Base-by-base conservation (phyloP, 2,329 filamentous ascomycete species). In the Sporothrix sp. region DNA sequence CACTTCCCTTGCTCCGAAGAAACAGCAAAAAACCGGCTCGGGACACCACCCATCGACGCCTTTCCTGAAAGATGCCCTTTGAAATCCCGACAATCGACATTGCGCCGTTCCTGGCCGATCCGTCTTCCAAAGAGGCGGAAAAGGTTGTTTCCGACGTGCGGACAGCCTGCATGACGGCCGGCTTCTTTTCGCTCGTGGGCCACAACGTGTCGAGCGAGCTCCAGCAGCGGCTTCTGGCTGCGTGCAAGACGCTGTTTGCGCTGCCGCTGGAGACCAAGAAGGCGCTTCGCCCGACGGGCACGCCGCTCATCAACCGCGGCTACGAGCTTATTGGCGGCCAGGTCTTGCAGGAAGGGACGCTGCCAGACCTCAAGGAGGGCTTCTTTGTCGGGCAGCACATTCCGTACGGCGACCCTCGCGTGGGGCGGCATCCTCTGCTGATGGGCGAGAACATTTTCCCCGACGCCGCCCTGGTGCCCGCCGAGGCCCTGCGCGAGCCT, bases 301-400 rank as follows among this genome's bases (percentile, higher is more conserved):
- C 52, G 11, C 11, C 37, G 7, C 30, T 53, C 14, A 40, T 59
- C 33, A 70, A 74, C 56, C 65, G 74, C 43, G 74, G 74, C 18
- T 77, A 76, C 56, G 74, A 77, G 56, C 62, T 71, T 38, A 61
- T 75, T 2, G 64, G 67, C 6, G 67, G 66, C 2, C 71, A 76
- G 54, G 68, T 66, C 2, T 60, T 73, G 9, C 71, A 75, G 55
- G 63, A 66, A 11, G 68, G 64, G 13, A 63, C 65, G 4, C 62
- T 66, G 25, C 71, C 71, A 4, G 73, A 74, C 53, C 63, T 73
- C 27, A 76, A 75, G 56, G 72, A 75, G 60, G 66, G 67, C 2
- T 71, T 64, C 54, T 69, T 67, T 46, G 55, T 71, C 21, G 68
- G 69, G 18, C 59, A 64, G 23, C 64, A 74, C 20, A 63, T 74